Conservation (phyloP, 1,139 yeast genomes). For the Suhomyces taliae region DNA sequence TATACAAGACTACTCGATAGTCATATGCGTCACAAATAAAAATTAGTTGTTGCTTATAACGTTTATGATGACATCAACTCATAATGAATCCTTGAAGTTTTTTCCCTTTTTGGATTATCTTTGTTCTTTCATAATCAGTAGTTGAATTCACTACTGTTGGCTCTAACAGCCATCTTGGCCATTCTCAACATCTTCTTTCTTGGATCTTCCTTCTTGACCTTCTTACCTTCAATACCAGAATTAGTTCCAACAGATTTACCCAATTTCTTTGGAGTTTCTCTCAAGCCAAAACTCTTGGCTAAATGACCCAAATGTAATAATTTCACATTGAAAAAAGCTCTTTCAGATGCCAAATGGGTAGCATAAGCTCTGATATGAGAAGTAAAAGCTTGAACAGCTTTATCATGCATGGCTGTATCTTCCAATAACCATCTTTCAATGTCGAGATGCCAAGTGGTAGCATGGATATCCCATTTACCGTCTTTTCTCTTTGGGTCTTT, state of each 20-base stretch:
- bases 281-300: constrained; percentile 89
- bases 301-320: constrained; percentile 88
- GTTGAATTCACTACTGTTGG: constrained; percentile 73
- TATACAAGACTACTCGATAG: constrained; percentile 2
- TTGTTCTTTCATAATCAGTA: constrained; percentile 25
- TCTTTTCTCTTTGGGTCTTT: constrained; percentile 33
- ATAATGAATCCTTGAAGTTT: no score
- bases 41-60: no score
- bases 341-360: constrained; percentile 85
- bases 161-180: constrained; percentile 70
- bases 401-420: constrained; percentile 56
- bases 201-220: constrained; percentile 57
- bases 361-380: constrained; percentile 94
- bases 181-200: constrained; percentile 71
- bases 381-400: constrained; percentile 75
- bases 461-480: constrained; percentile 85
- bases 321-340: constrained; percentile 76
- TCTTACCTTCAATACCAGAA: constrained; percentile 22
- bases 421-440: constrained; percentile 86
- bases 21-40: not conserved
- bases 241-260: constrained; percentile 40
- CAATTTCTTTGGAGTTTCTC: constrained; percentile 88
- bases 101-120: no score
- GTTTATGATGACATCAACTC: no score
- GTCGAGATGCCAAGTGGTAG: constrained; percentile 93